phyloP scores from a whole-genome alignment of 1,284 basidiomycete genomes.

The Leccinum huronense region DNA sequence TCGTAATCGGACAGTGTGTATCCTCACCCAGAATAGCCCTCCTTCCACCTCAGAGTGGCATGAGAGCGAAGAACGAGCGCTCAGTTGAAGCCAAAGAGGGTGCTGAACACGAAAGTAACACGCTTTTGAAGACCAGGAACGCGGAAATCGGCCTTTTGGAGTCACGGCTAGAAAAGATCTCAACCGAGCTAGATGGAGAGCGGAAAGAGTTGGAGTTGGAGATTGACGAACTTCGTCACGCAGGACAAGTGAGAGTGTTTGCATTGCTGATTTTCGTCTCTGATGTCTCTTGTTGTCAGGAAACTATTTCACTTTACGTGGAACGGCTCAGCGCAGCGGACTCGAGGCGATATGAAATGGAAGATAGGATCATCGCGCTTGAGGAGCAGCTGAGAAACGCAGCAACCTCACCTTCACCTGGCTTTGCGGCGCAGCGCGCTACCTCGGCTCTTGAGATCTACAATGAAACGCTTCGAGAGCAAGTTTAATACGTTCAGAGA shows the following conservation, averaged over 20 bases:
- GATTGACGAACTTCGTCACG: conserved; percentile 77
- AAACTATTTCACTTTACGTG: conserved; percentile 92
- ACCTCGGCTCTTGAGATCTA: conserved; percentile 82
- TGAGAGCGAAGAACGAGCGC: conserved; percentile 40
- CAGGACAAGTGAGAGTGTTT: conserved; percentile 66
- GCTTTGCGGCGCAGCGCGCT: conserved; percentile 41
- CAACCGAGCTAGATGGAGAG: conserved; percentile 60
- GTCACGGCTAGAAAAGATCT: conserved; percentile 47
- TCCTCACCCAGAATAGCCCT: conserved; percentile 11
- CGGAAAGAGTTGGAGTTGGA: conserved; percentile 63
- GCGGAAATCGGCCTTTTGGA: conserved; percentile 56
- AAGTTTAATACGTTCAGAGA: conserved; percentile 81
- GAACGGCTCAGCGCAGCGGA: conserved; percentile 75
- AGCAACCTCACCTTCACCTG: conserved; percentile 40
- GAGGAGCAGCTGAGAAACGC: conserved; percentile 52
- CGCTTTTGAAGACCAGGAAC: conserved; percentile 52
- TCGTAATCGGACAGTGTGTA: conserved; percentile 34
- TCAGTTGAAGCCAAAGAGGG: conserved; percentile 54
- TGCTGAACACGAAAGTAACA: conserved; percentile 50
- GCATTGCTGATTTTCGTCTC: conserved; percentile 9
- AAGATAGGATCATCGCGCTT: conserved; percentile 62
- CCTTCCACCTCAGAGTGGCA: conserved; percentile 53
- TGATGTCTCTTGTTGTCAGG: conserved; percentile 43
- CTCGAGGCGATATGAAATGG: conserved; percentile 73
- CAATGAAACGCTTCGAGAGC: conserved; percentile 87